Evolutionary conservation across 169 alveolate species (phyloP).

Genomic region (Theileria sp.): DNA sequence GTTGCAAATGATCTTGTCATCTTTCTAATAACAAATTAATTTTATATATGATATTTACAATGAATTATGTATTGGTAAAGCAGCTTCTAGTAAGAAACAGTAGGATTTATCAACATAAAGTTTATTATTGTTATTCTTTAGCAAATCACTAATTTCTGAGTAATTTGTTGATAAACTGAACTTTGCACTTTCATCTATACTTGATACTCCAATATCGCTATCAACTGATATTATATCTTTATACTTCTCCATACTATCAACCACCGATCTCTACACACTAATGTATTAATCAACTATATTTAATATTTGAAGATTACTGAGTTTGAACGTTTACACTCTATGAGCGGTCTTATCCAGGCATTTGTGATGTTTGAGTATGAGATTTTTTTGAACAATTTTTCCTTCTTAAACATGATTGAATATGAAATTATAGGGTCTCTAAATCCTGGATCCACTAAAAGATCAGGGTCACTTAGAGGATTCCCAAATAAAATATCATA

Average conservation of each 20-base stretch:
- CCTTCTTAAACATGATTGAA: conserved; percentile 27
- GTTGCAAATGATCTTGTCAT: conserved; percentile 65
- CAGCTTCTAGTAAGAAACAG: conserved; percentile 63
- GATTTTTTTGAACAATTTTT: conserved; percentile 8
- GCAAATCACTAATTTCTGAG: conserved; percentile 18
- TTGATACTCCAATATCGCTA: conserved; percentile 26
- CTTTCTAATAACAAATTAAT: conserved; percentile 24
- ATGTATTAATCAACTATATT: neutral
- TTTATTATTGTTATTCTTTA: conserved; percentile 9
- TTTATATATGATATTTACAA: conserved; percentile 13
- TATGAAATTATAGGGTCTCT: conserved; percentile 78
- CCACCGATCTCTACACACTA: conserved; percentile 27
- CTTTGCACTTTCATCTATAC: conserved; percentile 53
- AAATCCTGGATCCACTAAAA: conserved; percentile 81
- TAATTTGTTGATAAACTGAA: conserved; percentile 57
- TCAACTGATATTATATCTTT: conserved; percentile 35
- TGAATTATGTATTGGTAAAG: conserved; percentile 38
- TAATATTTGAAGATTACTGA: conserved; percentile 9
- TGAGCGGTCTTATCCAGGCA: conserved; percentile 63
- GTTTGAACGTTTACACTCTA: conserved; percentile 40
- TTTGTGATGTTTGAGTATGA: conserved; percentile 33
- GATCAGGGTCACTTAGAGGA: conserved; percentile 78
- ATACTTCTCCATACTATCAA: conserved; percentile 48
- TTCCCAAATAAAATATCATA: conserved; percentile 80
- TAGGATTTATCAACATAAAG: conserved; percentile 40